Conservation (phyloP, 108 stramenopile species). For the Skeletonema potamos region DNA sequence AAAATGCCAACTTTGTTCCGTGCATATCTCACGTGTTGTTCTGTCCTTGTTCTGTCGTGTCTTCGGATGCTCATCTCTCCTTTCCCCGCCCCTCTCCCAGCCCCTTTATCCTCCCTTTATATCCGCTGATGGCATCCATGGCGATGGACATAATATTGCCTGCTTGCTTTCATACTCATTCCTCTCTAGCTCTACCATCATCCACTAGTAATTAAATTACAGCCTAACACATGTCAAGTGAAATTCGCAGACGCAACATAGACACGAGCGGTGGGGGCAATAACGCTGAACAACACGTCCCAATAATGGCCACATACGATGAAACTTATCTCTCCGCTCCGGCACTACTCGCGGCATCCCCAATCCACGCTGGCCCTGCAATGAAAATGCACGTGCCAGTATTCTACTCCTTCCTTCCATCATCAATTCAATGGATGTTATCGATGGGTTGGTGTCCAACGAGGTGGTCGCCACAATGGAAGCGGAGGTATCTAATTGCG, state of each 20-base stretch:
- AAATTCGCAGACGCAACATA: neutral
- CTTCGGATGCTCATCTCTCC: too few species aligned
- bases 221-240: neutral
- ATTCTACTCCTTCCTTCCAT: slow-evolving; percentile 59
- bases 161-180: neutral
- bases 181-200: too few species aligned
- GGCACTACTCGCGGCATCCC: slow-evolving; percentile 53
- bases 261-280: neutral
- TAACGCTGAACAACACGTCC: neutral
- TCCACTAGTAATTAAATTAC: too few species aligned
- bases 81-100: too few species aligned
- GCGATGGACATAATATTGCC: too few species aligned
- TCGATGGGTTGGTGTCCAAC: slow-evolving; percentile 34
- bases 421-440: slow-evolving; percentile 49
- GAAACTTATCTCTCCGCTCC: slow-evolving; percentile 51
- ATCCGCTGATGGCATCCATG: too few species aligned
- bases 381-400: slow-evolving; percentile 69
- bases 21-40: too few species aligned
- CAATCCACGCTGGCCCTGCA: slow-evolving; percentile 61
- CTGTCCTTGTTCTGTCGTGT: too few species aligned
- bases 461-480: slow-evolving; percentile 66
- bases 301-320: slow-evolving; percentile 15
- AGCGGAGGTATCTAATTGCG: slow-evolving; percentile 65
- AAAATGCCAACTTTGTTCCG: too few species aligned
- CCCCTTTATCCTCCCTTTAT: too few species aligned